phyloP scores from a whole-genome alignment of 2,329 filamentous ascomycete genomes.

The Sporothrix schenckii region DNA sequence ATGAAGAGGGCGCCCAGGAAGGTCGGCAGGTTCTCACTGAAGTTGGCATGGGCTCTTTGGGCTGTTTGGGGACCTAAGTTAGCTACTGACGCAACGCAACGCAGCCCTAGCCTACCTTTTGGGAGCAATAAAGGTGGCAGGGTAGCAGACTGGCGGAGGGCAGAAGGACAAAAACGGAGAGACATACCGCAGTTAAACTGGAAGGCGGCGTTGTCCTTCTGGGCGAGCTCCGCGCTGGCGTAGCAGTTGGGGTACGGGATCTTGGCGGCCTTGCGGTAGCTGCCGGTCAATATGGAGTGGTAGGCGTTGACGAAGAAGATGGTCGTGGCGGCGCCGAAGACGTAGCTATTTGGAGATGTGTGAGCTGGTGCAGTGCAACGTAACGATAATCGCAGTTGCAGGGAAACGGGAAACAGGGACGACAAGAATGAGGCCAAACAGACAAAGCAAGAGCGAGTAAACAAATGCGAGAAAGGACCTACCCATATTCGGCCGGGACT shows the following conservation, averaged over 20 bases:
- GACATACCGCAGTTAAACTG: constrained; percentile 63
- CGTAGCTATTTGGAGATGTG: constrained; percentile 53
- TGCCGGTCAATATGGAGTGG: constrained; percentile 54
- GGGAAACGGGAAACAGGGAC: not conserved
- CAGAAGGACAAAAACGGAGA: not conserved
- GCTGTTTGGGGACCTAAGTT: constrained; percentile 43
- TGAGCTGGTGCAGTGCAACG: not conserved
- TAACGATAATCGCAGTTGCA: not conserved
- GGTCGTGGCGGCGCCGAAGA: constrained; percentile 60
- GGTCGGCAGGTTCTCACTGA: constrained; percentile 61
- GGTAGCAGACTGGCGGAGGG: not conserved
- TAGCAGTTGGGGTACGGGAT: constrained; percentile 62
- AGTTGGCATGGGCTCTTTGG: constrained; percentile 66
- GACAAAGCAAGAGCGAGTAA: not conserved
- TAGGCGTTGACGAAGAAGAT: constrained; percentile 61
- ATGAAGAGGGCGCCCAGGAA: constrained; percentile 58
- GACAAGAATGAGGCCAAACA: not conserved
- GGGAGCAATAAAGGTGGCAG: not conserved
- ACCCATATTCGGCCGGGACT: constrained; percentile 34
- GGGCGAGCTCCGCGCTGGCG: constrained; percentile 57
- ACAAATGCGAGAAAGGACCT: constrained; percentile 5
- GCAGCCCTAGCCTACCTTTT: not conserved
- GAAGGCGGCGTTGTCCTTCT: constrained; percentile 57
- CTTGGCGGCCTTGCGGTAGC: constrained; percentile 56
- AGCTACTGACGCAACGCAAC: not conserved